Percentiles rank a stretch among this genome's conserved stretches.
Evolutionary conservation across 2,329 filamentous ascomycete species (phyloP).

Genomic region (Camptophora hylomeconis): DNA sequence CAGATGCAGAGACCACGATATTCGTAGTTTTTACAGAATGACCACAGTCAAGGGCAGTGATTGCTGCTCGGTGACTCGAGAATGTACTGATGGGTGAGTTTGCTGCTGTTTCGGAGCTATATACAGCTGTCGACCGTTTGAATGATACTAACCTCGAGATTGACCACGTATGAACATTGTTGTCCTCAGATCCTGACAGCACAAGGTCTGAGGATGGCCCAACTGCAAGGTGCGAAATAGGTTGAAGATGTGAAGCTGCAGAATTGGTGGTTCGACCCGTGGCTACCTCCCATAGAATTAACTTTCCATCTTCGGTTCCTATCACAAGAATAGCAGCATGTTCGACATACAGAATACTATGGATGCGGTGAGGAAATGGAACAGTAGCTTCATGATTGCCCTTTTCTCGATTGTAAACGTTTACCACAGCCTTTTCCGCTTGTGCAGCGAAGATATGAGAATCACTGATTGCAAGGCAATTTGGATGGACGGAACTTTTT

Average conservation of each 20-base stretch:
- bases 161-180: conserved; percentile 87
- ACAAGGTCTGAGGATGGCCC: conserved; percentile 47
- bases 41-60: conserved; percentile 41
- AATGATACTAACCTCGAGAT: conserved; percentile 60
- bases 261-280: conserved; percentile 33
- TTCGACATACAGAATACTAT: conserved; percentile 58
- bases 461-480: conserved; percentile 66
- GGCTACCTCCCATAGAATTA: conserved; percentile 84
- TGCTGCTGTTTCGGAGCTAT: conserved; percentile 31
- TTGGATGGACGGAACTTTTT: conserved; percentile 71
- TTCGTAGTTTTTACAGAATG: conserved; percentile 61
- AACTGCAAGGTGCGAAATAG: conserved; percentile 59
- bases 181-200: conserved; percentile 46
- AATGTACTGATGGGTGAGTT: conserved; percentile 64
- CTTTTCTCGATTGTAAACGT: conserved; percentile 76
- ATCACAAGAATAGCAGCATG: conserved; percentile 52
- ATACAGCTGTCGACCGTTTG: conserved; percentile 31
- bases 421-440: conserved; percentile 77
- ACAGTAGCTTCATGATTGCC: conserved; percentile 81
- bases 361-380: conserved; percentile 76
- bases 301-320: conserved; percentile 70
- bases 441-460: conserved; percentile 88
- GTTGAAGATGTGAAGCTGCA: conserved; percentile 29
- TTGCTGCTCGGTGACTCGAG: conserved; percentile 49
- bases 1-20: conserved; percentile 70